These are phyloP conservation scores for Stephania cephalantha DNA, from an alignment of 164 flowering plant species.

Conservation along the genomic window DNA sequence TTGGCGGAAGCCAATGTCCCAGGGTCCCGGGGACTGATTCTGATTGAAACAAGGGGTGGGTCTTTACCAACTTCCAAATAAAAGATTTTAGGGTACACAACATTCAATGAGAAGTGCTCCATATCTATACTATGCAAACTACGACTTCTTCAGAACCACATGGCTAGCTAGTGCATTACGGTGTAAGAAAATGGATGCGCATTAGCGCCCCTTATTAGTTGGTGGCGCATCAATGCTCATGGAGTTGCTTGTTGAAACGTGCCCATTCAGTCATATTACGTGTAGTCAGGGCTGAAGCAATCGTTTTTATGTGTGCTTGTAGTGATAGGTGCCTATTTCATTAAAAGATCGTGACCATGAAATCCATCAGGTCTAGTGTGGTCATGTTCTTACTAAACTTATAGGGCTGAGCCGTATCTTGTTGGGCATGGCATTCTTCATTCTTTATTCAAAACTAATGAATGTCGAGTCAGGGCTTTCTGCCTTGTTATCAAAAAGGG, in stretches of 20 bases:
- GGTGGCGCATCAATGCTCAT: neutral
- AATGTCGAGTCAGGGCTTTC: neutral
- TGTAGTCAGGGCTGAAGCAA: neutral
- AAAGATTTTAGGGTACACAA: neutral
- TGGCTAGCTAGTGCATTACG: neutral
- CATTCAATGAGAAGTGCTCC: neutral
- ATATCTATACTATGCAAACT: neutral
- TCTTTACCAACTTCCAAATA: neutral
- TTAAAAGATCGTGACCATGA: neutral
- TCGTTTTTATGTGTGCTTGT: neutral
- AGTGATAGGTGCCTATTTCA: too few species aligned
- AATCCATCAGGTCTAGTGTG: neutral
- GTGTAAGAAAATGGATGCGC: neutral
- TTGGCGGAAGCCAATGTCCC: conserved; percentile 8
- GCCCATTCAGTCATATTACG: neutral
- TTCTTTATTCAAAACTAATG: conserved; percentile 1
- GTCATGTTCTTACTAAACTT: neutral
- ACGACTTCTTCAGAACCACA: neutral
- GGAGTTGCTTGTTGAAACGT: neutral
- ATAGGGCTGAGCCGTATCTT: neutral
- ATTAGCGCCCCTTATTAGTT: neutral
- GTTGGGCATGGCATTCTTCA: neutral
- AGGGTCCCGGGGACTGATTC: too few species aligned
- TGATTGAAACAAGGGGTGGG: too few species aligned
- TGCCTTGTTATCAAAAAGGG: conserved; percentile 2